Percentiles rank a stretch among this genome's conserved stretches.
These are phyloP conservation scores for Anisodus acutangulus DNA, from an alignment of 257 asterid species.

Conservation along the genomic window DNA sequence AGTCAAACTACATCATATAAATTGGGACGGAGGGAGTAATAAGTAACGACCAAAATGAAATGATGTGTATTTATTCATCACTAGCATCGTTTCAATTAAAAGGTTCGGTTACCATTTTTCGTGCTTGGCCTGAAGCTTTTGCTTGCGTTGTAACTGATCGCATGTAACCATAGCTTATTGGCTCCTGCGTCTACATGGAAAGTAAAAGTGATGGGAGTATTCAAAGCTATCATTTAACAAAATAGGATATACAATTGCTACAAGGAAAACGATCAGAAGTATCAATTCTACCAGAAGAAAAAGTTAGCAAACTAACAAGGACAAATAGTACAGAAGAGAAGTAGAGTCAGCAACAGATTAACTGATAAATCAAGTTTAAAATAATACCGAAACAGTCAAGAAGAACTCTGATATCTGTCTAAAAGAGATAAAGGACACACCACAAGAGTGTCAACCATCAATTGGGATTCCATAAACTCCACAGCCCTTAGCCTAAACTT, in stretches of 20 bases:
- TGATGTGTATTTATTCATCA: not conserved
- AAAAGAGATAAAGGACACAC: conserved; percentile 2
- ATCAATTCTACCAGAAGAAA: not conserved
- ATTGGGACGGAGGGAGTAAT: no score
- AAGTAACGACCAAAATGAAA: not conserved
- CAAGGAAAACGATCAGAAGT: conserved; percentile 3
- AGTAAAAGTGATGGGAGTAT: conserved; percentile 32
- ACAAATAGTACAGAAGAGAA: conserved; percentile 1
- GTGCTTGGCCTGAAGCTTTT: conserved; percentile 60
- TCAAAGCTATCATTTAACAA: conserved; percentile 21
- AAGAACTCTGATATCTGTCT: not conserved
- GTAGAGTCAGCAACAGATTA: not conserved
- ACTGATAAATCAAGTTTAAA: not conserved
- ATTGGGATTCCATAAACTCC: not conserved
- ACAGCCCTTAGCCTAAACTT: not conserved
- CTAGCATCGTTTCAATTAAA: not conserved
- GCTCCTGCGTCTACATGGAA: conserved; percentile 48
- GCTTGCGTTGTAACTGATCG: conserved; percentile 67
- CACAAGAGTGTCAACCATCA: conserved; percentile 1
- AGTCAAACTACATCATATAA: no score
- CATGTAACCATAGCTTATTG: conserved; percentile 46
- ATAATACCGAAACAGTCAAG: not conserved
- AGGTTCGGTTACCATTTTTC: conserved; percentile 55
- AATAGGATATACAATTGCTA: not conserved
- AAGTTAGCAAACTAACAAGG: not conserved